Percentiles rank a stretch among this genome's conserved stretches.
These are phyloP conservation scores for Fusarium sp. DNA, from an alignment of 2,329 filamentous ascomycete genomes.

Conservation along the genomic window DNA sequence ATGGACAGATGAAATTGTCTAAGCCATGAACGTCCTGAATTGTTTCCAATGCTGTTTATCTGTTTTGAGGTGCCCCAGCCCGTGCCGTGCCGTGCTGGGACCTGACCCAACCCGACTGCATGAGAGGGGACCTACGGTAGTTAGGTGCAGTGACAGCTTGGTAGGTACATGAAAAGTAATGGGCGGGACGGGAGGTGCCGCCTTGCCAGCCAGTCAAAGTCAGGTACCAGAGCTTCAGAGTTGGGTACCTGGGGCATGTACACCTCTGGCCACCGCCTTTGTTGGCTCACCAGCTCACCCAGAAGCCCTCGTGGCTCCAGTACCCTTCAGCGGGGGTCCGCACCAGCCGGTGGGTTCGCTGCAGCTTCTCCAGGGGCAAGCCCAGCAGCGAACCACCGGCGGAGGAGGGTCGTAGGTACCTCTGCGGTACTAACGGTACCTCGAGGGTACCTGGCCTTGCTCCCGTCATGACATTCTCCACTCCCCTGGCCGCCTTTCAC, in stretches of 20 bases:
- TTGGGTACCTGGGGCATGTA: background rate
- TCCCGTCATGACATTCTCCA: background rate
- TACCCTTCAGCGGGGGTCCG: background rate
- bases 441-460: slow-evolving; percentile 5
- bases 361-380: slow-evolving; percentile 28
- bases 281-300: slow-evolving; percentile 4
- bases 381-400: slow-evolving; percentile 24
- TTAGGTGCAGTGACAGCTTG: background rate
- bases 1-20: background rate
- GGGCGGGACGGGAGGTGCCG: slow-evolving; percentile 22
- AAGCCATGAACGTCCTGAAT: background rate
- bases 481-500: background rate
- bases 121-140: background rate
- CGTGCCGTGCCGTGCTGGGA: slow-evolving; percentile 21
- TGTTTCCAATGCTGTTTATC: background rate
- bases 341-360: slow-evolving; percentile 7
- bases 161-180: slow-evolving; percentile 7
- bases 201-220: slow-evolving; percentile 12
- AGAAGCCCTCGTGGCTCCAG: slow-evolving; percentile 26
- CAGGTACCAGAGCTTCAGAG: slow-evolving; percentile 2
- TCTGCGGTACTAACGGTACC: background rate
- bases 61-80: background rate
- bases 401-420: background rate
- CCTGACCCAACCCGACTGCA: slow-evolving; percentile 10
- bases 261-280: background rate